Base-by-base conservation (phyloP, 225 moss, liverwort and hornwort species). In the Bryoerythrophyllum caledonicum region DNA sequence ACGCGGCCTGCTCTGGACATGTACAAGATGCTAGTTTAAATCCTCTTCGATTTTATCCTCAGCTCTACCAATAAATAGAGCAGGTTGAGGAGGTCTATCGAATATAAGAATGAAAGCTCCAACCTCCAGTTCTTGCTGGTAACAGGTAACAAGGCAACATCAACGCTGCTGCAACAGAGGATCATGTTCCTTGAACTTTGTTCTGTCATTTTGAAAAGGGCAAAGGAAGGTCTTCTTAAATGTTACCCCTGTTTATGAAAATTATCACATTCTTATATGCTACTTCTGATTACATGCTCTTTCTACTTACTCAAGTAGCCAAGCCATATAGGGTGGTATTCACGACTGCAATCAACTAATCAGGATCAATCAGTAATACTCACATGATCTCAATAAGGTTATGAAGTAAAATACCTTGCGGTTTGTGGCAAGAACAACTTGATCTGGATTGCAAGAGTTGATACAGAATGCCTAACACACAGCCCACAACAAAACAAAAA, bases 371-470 rank as follows among this genome's bases (percentile, higher is more conserved):
- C 58, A 65, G 27, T 37, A 53, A 44, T 57, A 63, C 37, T 30
- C 81, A 64, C 34, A 75, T 48, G 59, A 77, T 13, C 51, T 71
- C 56, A 55, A 44, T 77, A 28, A 34, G 55, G 28, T 49, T 21
- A 56, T 38, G 44, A 60, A 68, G 25, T 49, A 67, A 64, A 69
- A 46, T 79, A 90, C 90, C 90, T 90, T 90, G 81, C 87, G 90
- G 71, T 87, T 87, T 67, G 85, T 90, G 77, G 90, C 87, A 65
- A 90, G 87, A 77, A 85, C 90, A 63, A 85, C 78, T 77, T 90
- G 90, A 67, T 87, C 82, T 49, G 87, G 84, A 71, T 90, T 69
- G 62, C 87, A 83, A 69, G 90, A 85, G 68, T 90, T 90, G 28
- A 85, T 60, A 79, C 90, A 90, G 75, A 90, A 82, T 69, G 85